Conservation (phyloP, 768 basidiomycete species). For the Leccinum olivaceopallidum region DNA sequence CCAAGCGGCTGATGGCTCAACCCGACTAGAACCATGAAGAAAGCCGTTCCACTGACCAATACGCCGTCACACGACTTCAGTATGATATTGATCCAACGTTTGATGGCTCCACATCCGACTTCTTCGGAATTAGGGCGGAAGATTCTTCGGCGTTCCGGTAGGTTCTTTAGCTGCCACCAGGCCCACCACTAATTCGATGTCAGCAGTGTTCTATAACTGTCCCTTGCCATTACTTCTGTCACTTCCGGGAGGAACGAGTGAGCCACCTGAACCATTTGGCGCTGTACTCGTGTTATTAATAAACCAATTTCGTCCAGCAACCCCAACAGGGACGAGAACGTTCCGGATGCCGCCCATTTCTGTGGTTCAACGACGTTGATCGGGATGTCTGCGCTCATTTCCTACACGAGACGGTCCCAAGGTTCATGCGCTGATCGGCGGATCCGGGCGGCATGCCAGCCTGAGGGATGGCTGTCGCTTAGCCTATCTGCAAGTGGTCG, state of each 20-base stretch:
- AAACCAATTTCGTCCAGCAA: background rate
- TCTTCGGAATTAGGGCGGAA: background rate
- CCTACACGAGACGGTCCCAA: conserved; percentile 7
- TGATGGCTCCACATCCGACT: background rate
- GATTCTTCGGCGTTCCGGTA: background rate
- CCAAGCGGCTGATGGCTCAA: background rate
- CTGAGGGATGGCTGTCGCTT: conserved; percentile 4
- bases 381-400: conserved; percentile 1
- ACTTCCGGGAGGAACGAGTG: background rate
- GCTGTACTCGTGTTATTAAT: background rate
- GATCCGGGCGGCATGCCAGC: conserved; percentile 4
- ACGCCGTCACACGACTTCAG: background rate
- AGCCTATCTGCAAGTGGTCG: background rate
- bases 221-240: background rate
- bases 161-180: background rate
- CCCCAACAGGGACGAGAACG: background rate
- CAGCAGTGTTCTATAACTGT: background rate
- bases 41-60: background rate
- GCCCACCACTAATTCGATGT: background rate
- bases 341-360: conserved; percentile 15
- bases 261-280: background rate
- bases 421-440: background rate
- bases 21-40: background rate
- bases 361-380: conserved; percentile 1
- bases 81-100: background rate